A percentile compares a stretch with the other conserved stretches of the same genome.
Evolutionary conservation across 306 rosid genomes (phyloP).

Genomic region (Sphenostylis stenocarpa): DNA sequence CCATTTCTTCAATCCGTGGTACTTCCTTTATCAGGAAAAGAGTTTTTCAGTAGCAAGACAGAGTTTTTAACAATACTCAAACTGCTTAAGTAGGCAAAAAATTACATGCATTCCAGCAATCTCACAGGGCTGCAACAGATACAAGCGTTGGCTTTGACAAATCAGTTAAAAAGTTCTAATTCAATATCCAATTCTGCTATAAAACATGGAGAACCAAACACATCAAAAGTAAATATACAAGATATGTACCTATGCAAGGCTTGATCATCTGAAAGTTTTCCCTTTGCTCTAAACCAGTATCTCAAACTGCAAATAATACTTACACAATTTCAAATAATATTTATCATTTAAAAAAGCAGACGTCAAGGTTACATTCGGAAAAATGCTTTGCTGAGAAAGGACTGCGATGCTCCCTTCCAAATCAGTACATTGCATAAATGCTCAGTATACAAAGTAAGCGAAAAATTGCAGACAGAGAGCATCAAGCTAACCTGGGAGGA

Average conservation of each 20-base stretch:
- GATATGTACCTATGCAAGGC: conserved; percentile 83
- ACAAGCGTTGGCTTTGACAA: conserved; percentile 2
- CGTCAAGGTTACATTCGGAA: neutral
- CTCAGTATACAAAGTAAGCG: neutral
- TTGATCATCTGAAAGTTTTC: conserved; percentile 88
- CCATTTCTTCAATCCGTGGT: too few species aligned
- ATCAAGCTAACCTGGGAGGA: conserved; percentile 72
- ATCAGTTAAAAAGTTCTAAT: neutral
- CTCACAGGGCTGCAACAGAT: neutral
- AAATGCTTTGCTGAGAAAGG: neutral
- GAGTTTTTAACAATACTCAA: too few species aligned
- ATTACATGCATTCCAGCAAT: neutral
- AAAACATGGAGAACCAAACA: conserved; percentile 17
- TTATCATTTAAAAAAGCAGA: neutral
- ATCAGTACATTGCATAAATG: conserved; percentile 1
- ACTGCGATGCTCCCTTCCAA: neutral
- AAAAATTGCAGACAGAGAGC: conserved; percentile 31
- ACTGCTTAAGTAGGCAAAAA: too few species aligned
- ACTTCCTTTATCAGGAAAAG: too few species aligned
- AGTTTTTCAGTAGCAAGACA: too few species aligned
- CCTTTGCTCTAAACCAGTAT: conserved; percentile 92
- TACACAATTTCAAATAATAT: conserved; percentile 22
- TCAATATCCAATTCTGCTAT: conserved; percentile 15
- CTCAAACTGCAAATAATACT: conserved; percentile 63
- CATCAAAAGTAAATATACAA: conserved; percentile 15